Evolutionary conservation across 2,329 filamentous ascomycete genomes (phyloP), one percentile per base, ranked within the genome.

Genomic region (Cadophora gregata): DNA sequence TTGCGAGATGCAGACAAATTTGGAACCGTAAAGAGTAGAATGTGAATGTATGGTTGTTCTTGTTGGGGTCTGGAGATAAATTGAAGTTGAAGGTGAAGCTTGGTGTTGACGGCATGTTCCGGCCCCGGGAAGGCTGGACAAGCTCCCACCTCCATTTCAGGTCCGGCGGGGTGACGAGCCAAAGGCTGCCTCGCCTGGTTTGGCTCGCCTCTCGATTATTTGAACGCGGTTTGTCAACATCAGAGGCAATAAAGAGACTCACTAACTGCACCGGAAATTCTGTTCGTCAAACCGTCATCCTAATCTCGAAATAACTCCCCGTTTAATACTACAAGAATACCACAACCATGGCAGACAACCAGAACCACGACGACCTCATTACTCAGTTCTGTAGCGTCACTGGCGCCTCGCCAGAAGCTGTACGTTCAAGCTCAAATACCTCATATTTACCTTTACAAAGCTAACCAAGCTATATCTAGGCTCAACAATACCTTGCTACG

Each of bases 401-500:
- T n/a, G 82, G 83, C 25, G 81, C 81, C 33, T 78, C 79, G 36
- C 75, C 83, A 36, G 77, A 82, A 64, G 80, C 84, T 74, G 86
- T 86, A 79, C 60, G 76, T 66, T 59, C 10, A 42, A 63, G 47
- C 60, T 63, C 21, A 16, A 38, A 50, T 24, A 42, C 31, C 12
- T 19, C 16, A 5, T 29, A 9, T 4, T n/a, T 33, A 27, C 19
- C n/a, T 45, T 42, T n/a, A n/a, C 24, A 2, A 64, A 59, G 24
- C 67, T 74, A 45, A 67, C 27, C 29, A 38, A 27, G 9, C 1
- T 21, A 21, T 33, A 42, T 29, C 47, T 42, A 69, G 66, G 91
- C 91, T 56, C 82, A 83, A 64, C 83, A 89, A 68, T 91, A 91
- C 71, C 86, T 95, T 8, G 81, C 83, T 25, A 84, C 85, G 42